These are phyloP conservation scores for Plantago coronopus DNA, from an alignment of 305 asterid species.

Conservation along the genomic window DNA sequence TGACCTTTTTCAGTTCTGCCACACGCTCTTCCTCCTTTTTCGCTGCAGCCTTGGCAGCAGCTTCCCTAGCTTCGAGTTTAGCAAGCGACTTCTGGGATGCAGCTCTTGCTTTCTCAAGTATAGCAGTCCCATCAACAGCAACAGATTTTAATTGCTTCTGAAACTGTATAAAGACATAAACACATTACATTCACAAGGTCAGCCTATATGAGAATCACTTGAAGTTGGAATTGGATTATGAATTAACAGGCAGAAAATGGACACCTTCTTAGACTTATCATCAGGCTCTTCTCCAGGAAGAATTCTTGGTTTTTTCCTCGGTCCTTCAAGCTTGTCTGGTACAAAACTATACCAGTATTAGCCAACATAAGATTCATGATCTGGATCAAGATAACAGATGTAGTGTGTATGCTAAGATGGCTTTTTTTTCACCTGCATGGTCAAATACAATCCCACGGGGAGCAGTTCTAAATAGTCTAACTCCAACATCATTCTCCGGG, in stretches of 20 bases:
- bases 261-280: slow-evolving; percentile 70
- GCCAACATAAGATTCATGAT: not conserved
- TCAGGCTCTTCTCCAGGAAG: slow-evolving; percentile 59
- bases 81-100: slow-evolving; percentile 47
- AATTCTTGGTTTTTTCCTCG: slow-evolving; percentile 61
- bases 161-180: slow-evolving; percentile 40
- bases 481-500: slow-evolving; percentile 54
- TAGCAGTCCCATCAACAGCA: slow-evolving; percentile 58
- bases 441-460: slow-evolving; percentile 71
- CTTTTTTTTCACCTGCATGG: slow-evolving; percentile 39
- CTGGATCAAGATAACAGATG: not conserved
- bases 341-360: slow-evolving; percentile 8
- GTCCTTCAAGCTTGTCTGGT: slow-evolving; percentile 56
- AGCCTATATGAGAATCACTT: not conserved
- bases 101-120: slow-evolving; percentile 54
- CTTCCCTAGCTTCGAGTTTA: slow-evolving; percentile 63
- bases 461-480: slow-evolving; percentile 69
- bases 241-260: not conserved
- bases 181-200: not conserved
- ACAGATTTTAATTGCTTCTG: slow-evolving; percentile 56
- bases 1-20: slow-evolving; percentile 50
- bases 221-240: not conserved
- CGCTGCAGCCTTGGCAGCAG: slow-evolving; percentile 56
- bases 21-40: slow-evolving; percentile 78
- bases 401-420: slow-evolving; percentile 4